Evolutionary conservation across 1,139 yeast genomes (phyloP).

Genomic region (Hansenula lynferdii): DNA sequence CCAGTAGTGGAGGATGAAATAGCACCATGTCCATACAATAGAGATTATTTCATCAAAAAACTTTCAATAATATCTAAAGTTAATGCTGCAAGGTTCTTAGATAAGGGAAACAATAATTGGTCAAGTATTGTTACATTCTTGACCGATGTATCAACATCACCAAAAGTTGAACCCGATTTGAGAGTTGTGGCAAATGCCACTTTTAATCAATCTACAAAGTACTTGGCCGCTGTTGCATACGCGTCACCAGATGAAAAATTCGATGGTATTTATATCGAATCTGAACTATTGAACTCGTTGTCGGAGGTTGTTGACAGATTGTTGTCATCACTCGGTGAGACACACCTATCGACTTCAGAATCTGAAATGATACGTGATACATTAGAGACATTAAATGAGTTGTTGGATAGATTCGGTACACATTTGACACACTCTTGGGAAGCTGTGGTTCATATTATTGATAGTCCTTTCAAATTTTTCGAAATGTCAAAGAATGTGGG

Average conservation of each 20-base stretch:
- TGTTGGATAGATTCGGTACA: slow-evolving; percentile 74
- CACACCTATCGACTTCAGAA: slow-evolving; percentile 30
- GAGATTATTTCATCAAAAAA: slow-evolving; percentile 30
- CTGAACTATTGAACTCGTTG: slow-evolving; percentile 18
- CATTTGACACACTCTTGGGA: slow-evolving; percentile 64
- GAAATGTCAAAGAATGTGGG: slow-evolving; percentile 27
- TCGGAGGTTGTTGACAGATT: slow-evolving; percentile 13
- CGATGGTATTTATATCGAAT: slow-evolving; percentile 11
- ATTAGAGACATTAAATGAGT: slow-evolving; percentile 57
- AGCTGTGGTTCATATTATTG: slow-evolving; percentile 60
- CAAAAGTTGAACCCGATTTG: slow-evolving; percentile 34
- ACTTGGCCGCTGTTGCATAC: slow-evolving; percentile 45
- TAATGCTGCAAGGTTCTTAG: slow-evolving; percentile 46
- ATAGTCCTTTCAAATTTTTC: slow-evolving; percentile 54
- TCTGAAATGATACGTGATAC: slow-evolving; percentile 62
- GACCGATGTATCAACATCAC: slow-evolving; percentile 36
- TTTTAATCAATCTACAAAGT: slow-evolving; percentile 45
- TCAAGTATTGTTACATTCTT: slow-evolving; percentile 38
- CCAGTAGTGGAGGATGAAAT: slow-evolving; percentile 16
- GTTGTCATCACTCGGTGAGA: slow-evolving; percentile 7
- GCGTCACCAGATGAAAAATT: slow-evolving; percentile 6
- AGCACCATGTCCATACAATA: slow-evolving; percentile 28
- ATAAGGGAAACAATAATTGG: slow-evolving; percentile 38
- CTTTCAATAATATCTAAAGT: slow-evolving; percentile 42
- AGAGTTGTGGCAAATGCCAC: slow-evolving; percentile 44